A percentile compares a stretch with the other conserved stretches of the same genome.
phyloP scores from a whole-genome alignment of 1,139 yeast species.

The Pichia sp. region DNA sequence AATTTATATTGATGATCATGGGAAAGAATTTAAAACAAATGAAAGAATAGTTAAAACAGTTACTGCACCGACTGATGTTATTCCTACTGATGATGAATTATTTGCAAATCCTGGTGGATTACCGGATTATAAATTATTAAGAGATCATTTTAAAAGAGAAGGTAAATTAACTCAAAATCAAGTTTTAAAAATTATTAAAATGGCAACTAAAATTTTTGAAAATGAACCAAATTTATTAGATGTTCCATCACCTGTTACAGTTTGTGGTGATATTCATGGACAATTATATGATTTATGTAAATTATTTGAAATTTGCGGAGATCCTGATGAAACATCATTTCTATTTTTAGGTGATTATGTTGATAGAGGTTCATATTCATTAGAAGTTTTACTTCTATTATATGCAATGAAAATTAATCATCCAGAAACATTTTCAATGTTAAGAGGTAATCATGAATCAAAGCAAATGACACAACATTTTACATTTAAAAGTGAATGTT shows the following conservation, averaged over 20 bases:
- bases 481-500: slow-evolving; percentile 87
- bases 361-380: slow-evolving; percentile 88
- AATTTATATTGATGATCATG: slow-evolving; percentile 62
- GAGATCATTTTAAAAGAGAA: slow-evolving; percentile 69
- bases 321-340: slow-evolving; percentile 67
- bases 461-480: slow-evolving; percentile 90
- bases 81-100: slow-evolving; percentile 64
- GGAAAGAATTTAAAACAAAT: slow-evolving; percentile 55
- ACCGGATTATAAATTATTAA: slow-evolving; percentile 69
- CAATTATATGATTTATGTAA: slow-evolving; percentile 89
- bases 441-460: slow-evolving; percentile 95
- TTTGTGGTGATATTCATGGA: slow-evolving; percentile 96
- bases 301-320: slow-evolving; percentile 91
- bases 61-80: slow-evolving; percentile 59
- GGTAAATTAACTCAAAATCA: slow-evolving; percentile 75
- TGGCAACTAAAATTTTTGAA: slow-evolving; percentile 63
- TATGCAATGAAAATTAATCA: slow-evolving; percentile 77
- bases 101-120: slow-evolving; percentile 51
- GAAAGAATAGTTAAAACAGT: slow-evolving; percentile 64
- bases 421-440: slow-evolving; percentile 71
- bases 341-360: slow-evolving; percentile 93
- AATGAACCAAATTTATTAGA: slow-evolving; percentile 73
- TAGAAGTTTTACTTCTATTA: slow-evolving; percentile 77
- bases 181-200: slow-evolving; percentile 57
- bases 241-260: slow-evolving; percentile 91